Evolutionary conservation across 495 filamentous ascomycete genomes (phyloP).

Genomic region (Lasiosphaeriaceae sp.): DNA sequence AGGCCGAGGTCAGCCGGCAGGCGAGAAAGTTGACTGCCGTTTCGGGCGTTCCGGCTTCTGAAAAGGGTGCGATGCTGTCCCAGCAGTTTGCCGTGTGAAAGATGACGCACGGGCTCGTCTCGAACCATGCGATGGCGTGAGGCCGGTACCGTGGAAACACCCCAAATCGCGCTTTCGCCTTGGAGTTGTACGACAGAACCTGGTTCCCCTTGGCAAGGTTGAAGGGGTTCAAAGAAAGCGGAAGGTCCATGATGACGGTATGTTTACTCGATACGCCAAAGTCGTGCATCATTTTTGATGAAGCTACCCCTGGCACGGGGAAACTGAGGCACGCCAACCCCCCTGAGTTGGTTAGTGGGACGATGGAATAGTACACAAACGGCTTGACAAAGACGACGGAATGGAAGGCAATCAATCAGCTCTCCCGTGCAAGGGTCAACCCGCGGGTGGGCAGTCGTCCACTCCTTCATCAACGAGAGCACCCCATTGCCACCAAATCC

Average conservation of each 20-base stretch:
- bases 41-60: conserved; percentile 26
- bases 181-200: conserved; percentile 52
- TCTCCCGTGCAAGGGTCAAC: conserved; percentile 58
- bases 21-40: conserved; percentile 54
- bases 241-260: conserved; percentile 64
- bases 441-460: conserved; percentile 65
- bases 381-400: conserved; percentile 54
- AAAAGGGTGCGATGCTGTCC: conserved; percentile 15
- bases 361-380: conserved; percentile 62
- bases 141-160: conserved; percentile 59
- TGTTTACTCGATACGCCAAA: conserved; percentile 58
- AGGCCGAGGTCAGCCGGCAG: conserved; percentile 58
- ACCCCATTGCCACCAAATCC: conserved; percentile 50
- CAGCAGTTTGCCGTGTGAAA: conserved; percentile 68
- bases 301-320: conserved; percentile 51
- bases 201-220: conserved; percentile 51
- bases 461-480: conserved; percentile 57
- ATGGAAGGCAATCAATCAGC: conserved; percentile 60
- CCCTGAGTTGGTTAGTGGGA: conserved; percentile 30
- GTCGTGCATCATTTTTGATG: conserved; percentile 68
- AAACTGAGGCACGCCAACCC: conserved; percentile 7
- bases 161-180: conserved; percentile 54
- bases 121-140: conserved; percentile 55
- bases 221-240: conserved; percentile 57
- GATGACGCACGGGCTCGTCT: conserved; percentile 59